Evolutionary conservation across 1,284 basidiomycete genomes (phyloP).

Genomic region (Heterobasidion parviporum): DNA sequence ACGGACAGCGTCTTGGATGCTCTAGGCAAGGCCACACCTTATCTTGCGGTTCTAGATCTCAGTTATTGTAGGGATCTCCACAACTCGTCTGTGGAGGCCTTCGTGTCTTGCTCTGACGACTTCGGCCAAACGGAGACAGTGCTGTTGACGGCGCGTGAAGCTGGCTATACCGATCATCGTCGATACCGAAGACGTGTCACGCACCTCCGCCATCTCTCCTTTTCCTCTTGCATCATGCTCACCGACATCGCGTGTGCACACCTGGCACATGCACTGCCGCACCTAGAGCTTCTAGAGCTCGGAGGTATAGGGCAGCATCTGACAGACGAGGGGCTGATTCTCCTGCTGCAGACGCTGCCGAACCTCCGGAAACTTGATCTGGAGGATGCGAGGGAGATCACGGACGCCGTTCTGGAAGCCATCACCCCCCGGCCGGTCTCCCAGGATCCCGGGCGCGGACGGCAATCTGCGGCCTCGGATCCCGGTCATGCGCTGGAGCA

Average conservation of each 20-base stretch:
- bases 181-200: slow-evolving; percentile 60
- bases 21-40: slow-evolving; percentile 58
- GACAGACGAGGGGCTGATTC: slow-evolving; percentile 64
- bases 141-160: slow-evolving; percentile 51
- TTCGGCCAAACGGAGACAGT: slow-evolving; percentile 30
- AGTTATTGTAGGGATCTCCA: slow-evolving; percentile 64
- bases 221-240: slow-evolving; percentile 70
- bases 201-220: slow-evolving; percentile 64
- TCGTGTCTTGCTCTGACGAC: slow-evolving; percentile 49
- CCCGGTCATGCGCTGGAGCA: slow-evolving; percentile 67
- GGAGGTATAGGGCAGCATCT: slow-evolving; percentile 68
- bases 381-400: slow-evolving; percentile 74
- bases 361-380: slow-evolving; percentile 73
- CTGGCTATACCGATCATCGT: slow-evolving; percentile 45
- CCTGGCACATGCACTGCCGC: slow-evolving; percentile 65
- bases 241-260: slow-evolving; percentile 69
- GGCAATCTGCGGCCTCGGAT: slow-evolving; percentile 12
- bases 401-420: slow-evolving; percentile 59
- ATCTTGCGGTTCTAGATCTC: slow-evolving; percentile 77
- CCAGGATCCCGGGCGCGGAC: slow-evolving; percentile 6
- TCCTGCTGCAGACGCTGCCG: slow-evolving; percentile 64
- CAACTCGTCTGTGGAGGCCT: slow-evolving; percentile 67
- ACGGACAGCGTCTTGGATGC: slow-evolving; percentile 50
- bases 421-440: slow-evolving; percentile 46
- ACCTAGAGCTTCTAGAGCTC: slow-evolving; percentile 76